phyloP scores from a whole-genome alignment of 768 basidiomycete genomes.

The Trametes maxima region DNA sequence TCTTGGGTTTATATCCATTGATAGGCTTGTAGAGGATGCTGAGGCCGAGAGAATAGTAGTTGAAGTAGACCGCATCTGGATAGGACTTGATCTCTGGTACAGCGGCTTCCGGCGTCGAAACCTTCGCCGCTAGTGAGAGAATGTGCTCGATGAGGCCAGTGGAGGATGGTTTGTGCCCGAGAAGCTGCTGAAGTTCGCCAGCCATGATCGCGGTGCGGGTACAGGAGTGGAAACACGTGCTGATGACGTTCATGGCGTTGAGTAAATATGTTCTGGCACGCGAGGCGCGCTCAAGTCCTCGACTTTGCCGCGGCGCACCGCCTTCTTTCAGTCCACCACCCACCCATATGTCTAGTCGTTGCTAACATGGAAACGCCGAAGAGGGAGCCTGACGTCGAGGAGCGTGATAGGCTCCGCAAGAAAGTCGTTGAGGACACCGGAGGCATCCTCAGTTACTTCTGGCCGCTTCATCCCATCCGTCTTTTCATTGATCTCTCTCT shows the following conservation, averaged over 20 bases:
- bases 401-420: slow-evolving; percentile 18
- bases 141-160: slow-evolving; percentile 47
- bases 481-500: slow-evolving; percentile 30
- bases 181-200: slow-evolving; percentile 38
- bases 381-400: slow-evolving; percentile 8
- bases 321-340: neutral
- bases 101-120: slow-evolving; percentile 22
- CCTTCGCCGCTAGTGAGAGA: slow-evolving; percentile 30
- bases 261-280: neutral
- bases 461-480: slow-evolving; percentile 29
- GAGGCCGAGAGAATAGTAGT: slow-evolving; percentile 77
- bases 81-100: slow-evolving; percentile 77
- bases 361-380: slow-evolving; percentile 17
- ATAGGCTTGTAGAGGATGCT: slow-evolving; percentile 77
- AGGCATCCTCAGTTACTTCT: slow-evolving; percentile 23
- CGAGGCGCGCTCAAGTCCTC: slow-evolving; percentile 2
- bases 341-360: neutral
- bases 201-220: slow-evolving; percentile 21
- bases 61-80: slow-evolving; percentile 84
- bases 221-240: slow-evolving; percentile 14
- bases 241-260: slow-evolving; percentile 9
- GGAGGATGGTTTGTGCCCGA: slow-evolving; percentile 57
- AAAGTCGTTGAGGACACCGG: slow-evolving; percentile 21
- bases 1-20: slow-evolving; percentile 60
- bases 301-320: neutral